Percentiles rank a stretch among this genome's conserved stretches.
Evolutionary conservation across 495 filamentous ascomycete genomes (phyloP).

Genomic region (Chaetomium tenue): DNA sequence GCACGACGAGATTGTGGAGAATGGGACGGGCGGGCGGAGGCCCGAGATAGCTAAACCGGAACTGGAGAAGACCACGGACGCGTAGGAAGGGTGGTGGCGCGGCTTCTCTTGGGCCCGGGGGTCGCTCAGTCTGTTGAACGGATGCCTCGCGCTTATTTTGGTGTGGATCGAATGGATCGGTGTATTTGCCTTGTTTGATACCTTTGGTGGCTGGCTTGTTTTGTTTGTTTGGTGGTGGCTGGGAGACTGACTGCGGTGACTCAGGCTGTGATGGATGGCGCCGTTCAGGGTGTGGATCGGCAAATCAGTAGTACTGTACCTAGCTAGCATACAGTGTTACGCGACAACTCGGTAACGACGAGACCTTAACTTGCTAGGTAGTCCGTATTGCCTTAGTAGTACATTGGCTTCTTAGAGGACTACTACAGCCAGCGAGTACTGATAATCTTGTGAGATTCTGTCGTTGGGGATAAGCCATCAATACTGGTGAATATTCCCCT

Average conservation of each 20-base stretch:
- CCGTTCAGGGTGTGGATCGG: not conserved
- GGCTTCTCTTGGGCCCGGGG: not conserved
- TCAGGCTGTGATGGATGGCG: too few species aligned
- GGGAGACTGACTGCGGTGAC: not conserved
- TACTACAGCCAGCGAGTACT: too few species aligned
- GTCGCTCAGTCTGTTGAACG: not conserved
- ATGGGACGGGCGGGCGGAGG: not conserved
- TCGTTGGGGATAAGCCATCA: too few species aligned
- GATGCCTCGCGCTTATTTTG: not conserved
- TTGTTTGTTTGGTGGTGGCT: not conserved
- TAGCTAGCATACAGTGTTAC: not conserved
- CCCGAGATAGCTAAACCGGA: not conserved
- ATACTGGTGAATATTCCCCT: too few species aligned
- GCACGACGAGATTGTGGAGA: not conserved
- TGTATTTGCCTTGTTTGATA: slow-evolving; percentile 1
- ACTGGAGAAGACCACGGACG: not conserved
- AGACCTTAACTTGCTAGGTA: too few species aligned
- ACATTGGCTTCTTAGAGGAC: too few species aligned
- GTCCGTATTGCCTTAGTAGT: too few species aligned
- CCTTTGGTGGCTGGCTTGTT: slow-evolving; percentile 3
- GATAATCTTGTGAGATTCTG: too few species aligned
- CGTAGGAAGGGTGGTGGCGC: not conserved
- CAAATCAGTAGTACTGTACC: not conserved
- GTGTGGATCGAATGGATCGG: not conserved
- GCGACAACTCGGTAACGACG: too few species aligned